phyloP scores from a whole-genome alignment of 2,329 filamentous ascomycete species.

The Chalaropsis ovoidea region DNA sequence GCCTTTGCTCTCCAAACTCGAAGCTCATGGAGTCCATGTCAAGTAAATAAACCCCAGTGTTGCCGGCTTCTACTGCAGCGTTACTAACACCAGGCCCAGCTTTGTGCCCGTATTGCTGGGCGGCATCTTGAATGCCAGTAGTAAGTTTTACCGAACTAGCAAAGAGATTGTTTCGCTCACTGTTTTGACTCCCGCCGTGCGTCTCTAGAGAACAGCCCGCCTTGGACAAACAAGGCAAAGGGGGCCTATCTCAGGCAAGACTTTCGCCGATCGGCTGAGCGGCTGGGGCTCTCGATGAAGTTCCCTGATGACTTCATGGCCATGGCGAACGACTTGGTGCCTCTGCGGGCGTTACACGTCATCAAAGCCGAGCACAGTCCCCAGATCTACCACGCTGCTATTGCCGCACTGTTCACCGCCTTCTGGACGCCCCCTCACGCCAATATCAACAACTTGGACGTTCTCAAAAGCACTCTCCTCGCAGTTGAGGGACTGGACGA shows the following conservation, averaged over 20 bases:
- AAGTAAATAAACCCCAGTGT: slow-evolving; percentile 43
- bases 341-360: slow-evolving; percentile 56
- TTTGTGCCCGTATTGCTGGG: slow-evolving; percentile 64
- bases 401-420: slow-evolving; percentile 46
- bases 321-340: slow-evolving; percentile 39
- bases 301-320: slow-evolving; percentile 39
- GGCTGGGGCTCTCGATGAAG: slow-evolving; percentile 33
- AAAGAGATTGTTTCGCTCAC: neutral
- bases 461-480: slow-evolving; percentile 35
- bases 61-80: neutral
- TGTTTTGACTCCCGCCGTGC: neutral
- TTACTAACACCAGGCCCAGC: slow-evolving; percentile 34
- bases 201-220: slow-evolving; percentile 57
- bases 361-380: slow-evolving; percentile 50
- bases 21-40: slow-evolving; percentile 50
- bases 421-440: slow-evolving; percentile 53
- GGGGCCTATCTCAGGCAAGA: slow-evolving; percentile 45
- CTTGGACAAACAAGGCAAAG: slow-evolving; percentile 62
- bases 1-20: slow-evolving; percentile 45
- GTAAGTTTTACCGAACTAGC: slow-evolving; percentile 31
- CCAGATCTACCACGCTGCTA: slow-evolving; percentile 42
- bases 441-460: slow-evolving; percentile 49
- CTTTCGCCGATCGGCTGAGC: slow-evolving; percentile 33
- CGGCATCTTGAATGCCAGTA: slow-evolving; percentile 51
- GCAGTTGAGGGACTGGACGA: slow-evolving; percentile 32